Percentiles rank a stretch among this genome's conserved stretches.
Conservation (phyloP, 108 stramenopile genomes). For the Bacterosira constricta region DNA sequence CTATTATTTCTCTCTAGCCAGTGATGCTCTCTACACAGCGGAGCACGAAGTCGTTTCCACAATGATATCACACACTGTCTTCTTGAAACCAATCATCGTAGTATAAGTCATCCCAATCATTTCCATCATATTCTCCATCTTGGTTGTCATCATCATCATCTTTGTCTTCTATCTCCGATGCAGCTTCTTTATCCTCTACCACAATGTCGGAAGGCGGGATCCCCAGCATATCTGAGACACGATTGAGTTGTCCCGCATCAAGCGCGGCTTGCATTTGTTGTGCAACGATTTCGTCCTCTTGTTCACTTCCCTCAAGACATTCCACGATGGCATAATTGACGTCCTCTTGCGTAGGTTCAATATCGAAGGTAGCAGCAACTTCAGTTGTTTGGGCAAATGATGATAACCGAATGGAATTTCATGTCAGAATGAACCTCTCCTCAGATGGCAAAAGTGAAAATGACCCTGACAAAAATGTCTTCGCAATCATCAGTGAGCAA, state of each 20-base stretch:
- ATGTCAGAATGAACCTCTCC: no score
- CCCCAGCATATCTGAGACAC: constrained; percentile 80
- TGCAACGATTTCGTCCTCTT: constrained; percentile 87
- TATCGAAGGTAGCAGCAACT: constrained; percentile 89
- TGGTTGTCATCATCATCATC: constrained; percentile 43
- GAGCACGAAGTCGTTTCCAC: neutral
- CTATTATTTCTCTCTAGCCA: no score
- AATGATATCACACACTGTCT: constrained; percentile 32
- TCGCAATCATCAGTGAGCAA: neutral
- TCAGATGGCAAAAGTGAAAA: no score
- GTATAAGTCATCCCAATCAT: constrained; percentile 56
- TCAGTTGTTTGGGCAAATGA: no score
- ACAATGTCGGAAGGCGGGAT: constrained; percentile 35
- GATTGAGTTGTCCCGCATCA: constrained; percentile 83
- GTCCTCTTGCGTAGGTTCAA: constrained; percentile 79
- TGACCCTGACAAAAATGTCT: neutral
- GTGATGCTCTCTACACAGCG: no score
- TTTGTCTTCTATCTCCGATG: neutral
- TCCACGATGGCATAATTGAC: constrained; percentile 85
- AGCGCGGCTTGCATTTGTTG: constrained; percentile 92
- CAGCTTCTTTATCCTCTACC: constrained; percentile 2
- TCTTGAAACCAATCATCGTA: constrained; percentile 50
- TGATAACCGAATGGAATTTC: no score
- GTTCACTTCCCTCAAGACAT: constrained; percentile 88
- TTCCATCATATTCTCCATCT: constrained; percentile 43